These are phyloP conservation scores for Starmera amethionina DNA, from an alignment of 805 yeast species.

Conservation along the genomic window DNA sequence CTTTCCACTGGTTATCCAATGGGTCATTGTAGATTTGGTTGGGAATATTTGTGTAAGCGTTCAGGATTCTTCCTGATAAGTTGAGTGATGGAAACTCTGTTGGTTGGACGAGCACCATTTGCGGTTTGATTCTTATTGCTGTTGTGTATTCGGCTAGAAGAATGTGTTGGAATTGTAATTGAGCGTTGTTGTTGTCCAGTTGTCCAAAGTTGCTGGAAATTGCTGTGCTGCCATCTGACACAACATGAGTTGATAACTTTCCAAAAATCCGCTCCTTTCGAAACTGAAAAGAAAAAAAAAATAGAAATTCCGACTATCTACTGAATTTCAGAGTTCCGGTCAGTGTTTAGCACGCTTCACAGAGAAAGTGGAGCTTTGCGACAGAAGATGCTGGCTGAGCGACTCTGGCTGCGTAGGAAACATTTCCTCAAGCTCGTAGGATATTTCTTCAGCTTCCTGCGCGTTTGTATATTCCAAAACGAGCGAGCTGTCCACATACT, in stretches of 20 bases:
- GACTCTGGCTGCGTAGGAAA: slow-evolving; percentile 20
- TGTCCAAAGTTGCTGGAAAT: no score
- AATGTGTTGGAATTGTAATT: no score
- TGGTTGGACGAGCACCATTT: slow-evolving; percentile 3
- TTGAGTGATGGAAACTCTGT: slow-evolving; percentile 7
- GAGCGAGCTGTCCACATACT: slow-evolving; percentile 1
- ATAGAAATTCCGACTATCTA: no score
- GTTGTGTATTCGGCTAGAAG: no score
- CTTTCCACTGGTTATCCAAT: slow-evolving; percentile 28
- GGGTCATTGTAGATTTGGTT: slow-evolving; percentile 39
- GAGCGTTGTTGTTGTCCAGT: no score
- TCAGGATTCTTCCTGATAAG: slow-evolving; percentile 49
- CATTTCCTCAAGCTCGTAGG: slow-evolving; percentile 17
- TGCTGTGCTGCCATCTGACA: no score
- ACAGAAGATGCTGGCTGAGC: slow-evolving; percentile 2
- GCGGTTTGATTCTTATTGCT: no score
- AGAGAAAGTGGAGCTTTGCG: neutral
- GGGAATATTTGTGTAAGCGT: slow-evolving; percentile 61
- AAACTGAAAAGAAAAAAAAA: no score
- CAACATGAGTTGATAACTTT: no score
- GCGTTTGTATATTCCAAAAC: neutral
- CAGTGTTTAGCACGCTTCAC: no score
- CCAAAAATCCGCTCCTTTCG: no score
- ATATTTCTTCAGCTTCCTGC: slow-evolving; percentile 9
- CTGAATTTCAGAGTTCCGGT: no score